These are phyloP conservation scores for Lizanozyma gosingica DNA, from an alignment of 1,139 yeast species.

Conservation along the genomic window DNA sequence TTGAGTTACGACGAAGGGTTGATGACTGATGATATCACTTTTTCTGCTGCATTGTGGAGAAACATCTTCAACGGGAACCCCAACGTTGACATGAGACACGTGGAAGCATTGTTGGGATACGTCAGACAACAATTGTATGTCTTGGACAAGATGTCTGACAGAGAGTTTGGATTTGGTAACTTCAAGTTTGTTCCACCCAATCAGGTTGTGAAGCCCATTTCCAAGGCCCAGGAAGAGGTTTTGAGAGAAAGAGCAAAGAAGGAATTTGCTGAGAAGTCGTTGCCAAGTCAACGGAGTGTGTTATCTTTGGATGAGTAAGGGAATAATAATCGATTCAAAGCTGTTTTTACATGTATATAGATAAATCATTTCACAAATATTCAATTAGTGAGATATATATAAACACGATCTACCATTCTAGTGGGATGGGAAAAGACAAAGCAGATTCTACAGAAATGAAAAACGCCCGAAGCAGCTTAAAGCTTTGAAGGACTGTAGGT, in stretches of 20 bases:
- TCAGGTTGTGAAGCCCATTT: slow-evolving; percentile 64
- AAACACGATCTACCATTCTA: too few species aligned
- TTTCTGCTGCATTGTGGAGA: slow-evolving; percentile 89
- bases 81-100: slow-evolving; percentile 70
- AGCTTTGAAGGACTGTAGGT: background rate
- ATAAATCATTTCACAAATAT: too few species aligned
- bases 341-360: slow-evolving; percentile 3
- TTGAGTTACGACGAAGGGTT: slow-evolving; percentile 93
- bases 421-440: too few species aligned
- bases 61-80: slow-evolving; percentile 81
- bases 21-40: slow-evolving; percentile 69
- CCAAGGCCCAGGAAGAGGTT: slow-evolving; percentile 48
- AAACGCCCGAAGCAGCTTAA: too few species aligned
- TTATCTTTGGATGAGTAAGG: slow-evolving; percentile 50
- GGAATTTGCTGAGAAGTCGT: slow-evolving; percentile 37
- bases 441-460: too few species aligned
- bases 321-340: background rate
- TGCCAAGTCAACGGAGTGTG: slow-evolving; percentile 57
- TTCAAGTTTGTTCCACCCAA: slow-evolving; percentile 83
- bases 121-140: slow-evolving; percentile 85
- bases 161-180: slow-evolving; percentile 88
- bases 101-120: slow-evolving; percentile 83
- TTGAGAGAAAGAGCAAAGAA: slow-evolving; percentile 25
- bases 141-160: slow-evolving; percentile 73
- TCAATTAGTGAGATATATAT: too few species aligned